Conservation (phyloP, 768 basidiomycete species). For the Termitomyces bulborhizus region DNA sequence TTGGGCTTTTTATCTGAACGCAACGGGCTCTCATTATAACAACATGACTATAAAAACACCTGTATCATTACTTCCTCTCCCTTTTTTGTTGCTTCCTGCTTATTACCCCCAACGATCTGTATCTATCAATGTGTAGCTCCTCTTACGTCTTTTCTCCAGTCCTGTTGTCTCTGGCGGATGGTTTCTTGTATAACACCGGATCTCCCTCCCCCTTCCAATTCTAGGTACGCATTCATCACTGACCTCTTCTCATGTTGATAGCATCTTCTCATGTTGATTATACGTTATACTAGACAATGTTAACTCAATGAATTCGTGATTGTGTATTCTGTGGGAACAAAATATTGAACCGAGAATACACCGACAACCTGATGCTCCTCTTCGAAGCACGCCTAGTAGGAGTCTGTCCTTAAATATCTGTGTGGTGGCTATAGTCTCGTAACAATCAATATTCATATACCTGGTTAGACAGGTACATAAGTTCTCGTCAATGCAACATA, state of each 20-base stretch:
- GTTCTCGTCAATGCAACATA: too few relatives aligned
- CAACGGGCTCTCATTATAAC: not conserved
- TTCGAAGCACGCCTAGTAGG: too few relatives aligned
- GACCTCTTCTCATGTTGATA: not conserved
- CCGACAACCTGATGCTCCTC: too few relatives aligned
- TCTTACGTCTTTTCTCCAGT: not conserved
- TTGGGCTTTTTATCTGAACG: not conserved
- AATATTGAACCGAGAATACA: too few relatives aligned
- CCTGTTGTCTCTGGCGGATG: not conserved
- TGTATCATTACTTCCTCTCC: not conserved
- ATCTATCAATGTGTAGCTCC: not conserved
- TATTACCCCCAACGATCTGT: not conserved
- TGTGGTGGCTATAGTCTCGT: not conserved
- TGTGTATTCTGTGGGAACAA: too few relatives aligned
- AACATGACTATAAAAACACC: not conserved
- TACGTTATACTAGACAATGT: not conserved
- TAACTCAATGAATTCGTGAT: not conserved
- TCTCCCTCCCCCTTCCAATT: not conserved
- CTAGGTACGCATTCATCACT: not conserved
- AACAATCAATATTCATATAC: not conserved
- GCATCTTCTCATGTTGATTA: not conserved
- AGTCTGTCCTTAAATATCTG: too few relatives aligned
- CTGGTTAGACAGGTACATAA: not conserved
- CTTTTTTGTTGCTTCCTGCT: not conserved
- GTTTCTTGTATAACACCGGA: not conserved